phyloP scores from a whole-genome alignment of 2,329 filamentous ascomycete species.

The Fusarium oxysporum region DNA sequence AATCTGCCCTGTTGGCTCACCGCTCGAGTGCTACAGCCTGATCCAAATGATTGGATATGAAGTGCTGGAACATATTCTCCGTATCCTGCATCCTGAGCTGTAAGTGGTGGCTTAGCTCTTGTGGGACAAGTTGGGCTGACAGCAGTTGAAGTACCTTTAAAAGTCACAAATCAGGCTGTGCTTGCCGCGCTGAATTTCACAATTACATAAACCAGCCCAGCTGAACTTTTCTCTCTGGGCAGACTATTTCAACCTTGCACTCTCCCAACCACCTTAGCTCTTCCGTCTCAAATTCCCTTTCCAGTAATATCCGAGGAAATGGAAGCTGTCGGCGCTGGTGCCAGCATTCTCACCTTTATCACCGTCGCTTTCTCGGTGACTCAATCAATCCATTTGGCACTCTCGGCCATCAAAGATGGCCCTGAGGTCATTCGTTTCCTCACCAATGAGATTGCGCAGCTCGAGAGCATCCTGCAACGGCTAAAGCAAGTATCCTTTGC shows the following conservation, averaged over 20 bases:
- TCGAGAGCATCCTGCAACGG: rapidly evolving
- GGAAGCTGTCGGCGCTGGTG: neutral
- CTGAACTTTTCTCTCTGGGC: neutral
- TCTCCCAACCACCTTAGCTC: rapidly evolving
- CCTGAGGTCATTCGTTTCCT: neutral
- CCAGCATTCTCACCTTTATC: neutral
- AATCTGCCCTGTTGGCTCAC: neutral
- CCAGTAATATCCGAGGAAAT: rapidly evolving
- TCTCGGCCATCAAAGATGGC: conserved; percentile 3
- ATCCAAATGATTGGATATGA: neutral
- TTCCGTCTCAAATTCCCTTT: rapidly evolving
- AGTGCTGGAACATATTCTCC: rapidly evolving
- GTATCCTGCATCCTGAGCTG: rapidly evolving
- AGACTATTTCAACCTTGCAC: neutral
- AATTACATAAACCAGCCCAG: neutral
- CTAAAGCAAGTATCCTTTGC: rapidly evolving
- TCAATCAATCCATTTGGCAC: neutral
- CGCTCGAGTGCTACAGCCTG: neutral
- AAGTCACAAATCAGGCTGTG: conserved; percentile 6
- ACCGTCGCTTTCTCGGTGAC: neutral
- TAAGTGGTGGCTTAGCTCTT: neutral
- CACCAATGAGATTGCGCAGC: rapidly evolving
- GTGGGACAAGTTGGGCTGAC: rapidly evolving
- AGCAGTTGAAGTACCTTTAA: neutral
- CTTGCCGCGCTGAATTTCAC: neutral